Conservation (phyloP, 495 filamentous ascomycete species). For the Xanthoparmelia taractica region DNA sequence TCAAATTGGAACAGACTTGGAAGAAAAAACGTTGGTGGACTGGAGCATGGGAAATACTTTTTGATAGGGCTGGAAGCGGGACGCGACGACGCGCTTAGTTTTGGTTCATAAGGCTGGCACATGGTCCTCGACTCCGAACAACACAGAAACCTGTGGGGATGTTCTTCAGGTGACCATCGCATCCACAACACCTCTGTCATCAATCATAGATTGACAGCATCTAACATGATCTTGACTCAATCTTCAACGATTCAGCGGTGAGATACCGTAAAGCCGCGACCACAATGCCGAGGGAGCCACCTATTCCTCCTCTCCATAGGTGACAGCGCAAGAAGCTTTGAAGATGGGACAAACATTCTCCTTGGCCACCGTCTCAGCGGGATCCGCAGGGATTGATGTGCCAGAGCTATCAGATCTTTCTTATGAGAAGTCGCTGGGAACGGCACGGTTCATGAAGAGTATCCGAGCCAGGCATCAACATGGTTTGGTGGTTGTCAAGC, state of each 20-base stretch:
- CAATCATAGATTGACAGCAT: background rate
- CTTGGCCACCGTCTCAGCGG: slow-evolving; percentile 77
- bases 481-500: slow-evolving; percentile 86
- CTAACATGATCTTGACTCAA: background rate
- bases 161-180: background rate
- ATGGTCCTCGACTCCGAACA: background rate
- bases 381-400: slow-evolving; percentile 86
- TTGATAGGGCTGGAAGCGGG: slow-evolving; percentile 9
- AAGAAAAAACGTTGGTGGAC: background rate
- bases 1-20: background rate
- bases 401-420: slow-evolving; percentile 80
- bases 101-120: background rate
- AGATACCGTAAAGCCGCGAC: slow-evolving; percentile 1
- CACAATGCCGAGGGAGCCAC: slow-evolving; percentile 8
- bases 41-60: slow-evolving; percentile 2
- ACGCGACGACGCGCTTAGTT: slow-evolving; percentile 2
- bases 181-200: too few relatives aligned
- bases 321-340: slow-evolving; percentile 1
- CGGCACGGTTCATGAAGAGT: slow-evolving; percentile 94
- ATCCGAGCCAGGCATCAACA: slow-evolving; percentile 83
- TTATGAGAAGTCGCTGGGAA: slow-evolving; percentile 89
- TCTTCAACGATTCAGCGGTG: background rate
- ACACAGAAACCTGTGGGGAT: background rate
- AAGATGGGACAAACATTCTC: slow-evolving; percentile 96
- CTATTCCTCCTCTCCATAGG: background rate